phyloP scores from a whole-genome alignment of 2,329 filamentous ascomycete genomes.

The Phyllosticta citriasiana region DNA sequence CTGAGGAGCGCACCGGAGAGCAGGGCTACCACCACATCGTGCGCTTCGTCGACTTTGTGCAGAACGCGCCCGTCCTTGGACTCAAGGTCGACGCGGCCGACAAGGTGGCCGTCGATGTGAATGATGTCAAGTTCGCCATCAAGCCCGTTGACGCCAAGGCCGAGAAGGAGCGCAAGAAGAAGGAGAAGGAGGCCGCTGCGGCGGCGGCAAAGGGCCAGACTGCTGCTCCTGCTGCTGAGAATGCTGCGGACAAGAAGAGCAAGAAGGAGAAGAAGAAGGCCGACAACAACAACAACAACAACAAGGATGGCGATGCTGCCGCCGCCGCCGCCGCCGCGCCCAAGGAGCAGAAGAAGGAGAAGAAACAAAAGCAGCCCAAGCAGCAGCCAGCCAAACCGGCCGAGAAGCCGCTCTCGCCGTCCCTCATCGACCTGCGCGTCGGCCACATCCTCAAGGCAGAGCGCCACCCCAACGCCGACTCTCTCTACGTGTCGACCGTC shows the following conservation, averaged over 20 bases:
- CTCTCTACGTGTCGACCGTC: slow-evolving; percentile 89
- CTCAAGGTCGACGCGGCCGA: slow-evolving; percentile 60
- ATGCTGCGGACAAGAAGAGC: slow-evolving; percentile 37
- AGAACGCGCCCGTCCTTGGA: slow-evolving; percentile 67
- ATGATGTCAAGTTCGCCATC: slow-evolving; percentile 77
- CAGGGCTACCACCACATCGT: slow-evolving; percentile 85
- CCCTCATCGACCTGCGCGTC: slow-evolving; percentile 87
- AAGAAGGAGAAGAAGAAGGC: slow-evolving; percentile 38
- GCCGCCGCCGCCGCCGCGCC: slow-evolving; percentile 16
- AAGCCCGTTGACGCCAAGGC: slow-evolving; percentile 84
- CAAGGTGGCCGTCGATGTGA: slow-evolving; percentile 68
- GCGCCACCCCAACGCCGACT: slow-evolving; percentile 94
- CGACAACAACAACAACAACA: slow-evolving; percentile 45
- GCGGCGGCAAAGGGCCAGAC: slow-evolving; percentile 40
- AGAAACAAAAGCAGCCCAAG: slow-evolving; percentile 82
- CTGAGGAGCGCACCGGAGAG: slow-evolving; percentile 82
- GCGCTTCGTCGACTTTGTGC: slow-evolving; percentile 85
- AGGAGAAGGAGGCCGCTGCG: slow-evolving; percentile 65
- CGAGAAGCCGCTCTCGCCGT: slow-evolving; percentile 68
- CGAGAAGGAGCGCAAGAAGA: slow-evolving; percentile 94
- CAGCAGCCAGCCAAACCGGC: slow-evolving; percentile 52
- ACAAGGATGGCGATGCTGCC: slow-evolving; percentile 29
- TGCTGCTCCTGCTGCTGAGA: slow-evolving; percentile 25
- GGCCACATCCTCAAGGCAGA: slow-evolving; percentile 95
- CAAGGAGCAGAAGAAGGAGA: slow-evolving; percentile 57